These are phyloP conservation scores for Schrenkiella parvula DNA, from an alignment of 345 rosid species.

Conservation along the genomic window DNA sequence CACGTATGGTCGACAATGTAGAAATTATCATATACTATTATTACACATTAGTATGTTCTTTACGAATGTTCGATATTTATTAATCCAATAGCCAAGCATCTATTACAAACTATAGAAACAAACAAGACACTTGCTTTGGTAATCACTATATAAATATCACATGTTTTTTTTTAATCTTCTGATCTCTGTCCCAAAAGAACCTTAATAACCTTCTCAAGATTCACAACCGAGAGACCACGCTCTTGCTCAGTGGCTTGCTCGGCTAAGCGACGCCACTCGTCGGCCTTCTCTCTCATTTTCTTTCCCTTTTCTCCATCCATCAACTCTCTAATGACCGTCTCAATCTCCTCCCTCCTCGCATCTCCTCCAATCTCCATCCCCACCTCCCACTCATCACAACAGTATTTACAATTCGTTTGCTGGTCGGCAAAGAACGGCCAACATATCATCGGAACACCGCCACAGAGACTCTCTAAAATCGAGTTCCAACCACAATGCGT, in stretches of 20 bases:
- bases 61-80: neutral
- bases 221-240: conserved; percentile 37
- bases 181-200: conserved; percentile 13
- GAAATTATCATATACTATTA: neutral
- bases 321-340: conserved; percentile 43
- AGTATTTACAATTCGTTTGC: conserved; percentile 48
- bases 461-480: conserved; percentile 42
- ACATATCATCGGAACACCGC: conserved; percentile 51
- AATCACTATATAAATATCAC: neutral
- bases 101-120: neutral
- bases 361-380: conserved; percentile 58
- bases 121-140: neutral
- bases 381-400: conserved; percentile 49
- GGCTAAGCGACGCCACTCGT: conserved; percentile 43
- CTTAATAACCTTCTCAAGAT: conserved; percentile 33
- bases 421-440: conserved; percentile 75
- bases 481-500: conserved; percentile 74
- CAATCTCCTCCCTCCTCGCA: conserved; percentile 51
- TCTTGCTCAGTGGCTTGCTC: conserved; percentile 19
- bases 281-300: conserved; percentile 46
- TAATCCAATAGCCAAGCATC: neutral
- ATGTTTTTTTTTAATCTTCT: neutral
- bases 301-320: conserved; percentile 51
- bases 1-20: neutral
- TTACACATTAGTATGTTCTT: neutral